Base-by-base conservation (phyloP, 1,284 basidiomycete genomes). In the Ganoderma lingzhi region DNA sequence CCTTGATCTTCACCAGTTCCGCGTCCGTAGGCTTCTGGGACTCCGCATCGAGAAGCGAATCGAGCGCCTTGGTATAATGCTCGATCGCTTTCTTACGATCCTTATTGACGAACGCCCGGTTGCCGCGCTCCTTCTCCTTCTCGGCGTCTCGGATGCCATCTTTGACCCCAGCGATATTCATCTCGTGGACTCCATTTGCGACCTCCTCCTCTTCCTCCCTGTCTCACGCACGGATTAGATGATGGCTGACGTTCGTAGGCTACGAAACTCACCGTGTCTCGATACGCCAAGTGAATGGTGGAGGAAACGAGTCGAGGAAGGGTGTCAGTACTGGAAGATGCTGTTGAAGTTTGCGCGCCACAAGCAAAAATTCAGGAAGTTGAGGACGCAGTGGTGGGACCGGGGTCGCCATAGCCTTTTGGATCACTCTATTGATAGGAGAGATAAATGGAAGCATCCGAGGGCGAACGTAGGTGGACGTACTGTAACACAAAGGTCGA, bases 231-330 rank as follows among this genome's bases (percentile, higher is more conserved):
- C 28, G n/a, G 15, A 39, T 30, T 44, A 48, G 58, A 32, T n/a
- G 61, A 39, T 12, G 17, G 3, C 23, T 15, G 42, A 19, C 55
- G 35, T 14, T 19, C 28, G 9, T 53, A 23, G 8, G 37, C 37
- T n/a, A 2, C 4, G n/a, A 59, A 23, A 71, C 75, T 48, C 48
- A 76, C 75, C 55, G 63, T 4, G 80, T 82, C 71, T 82, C 82
- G 4, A 82, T 56, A 2, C 79, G 71, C 82, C 82, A 83, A 37
- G 74, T 74, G 69, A 82, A 82, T 17, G 79, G 78, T 0, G 73
- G 59, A 1, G 81, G 81, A 19, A 83, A 77, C 0, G 81, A 78
- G 67, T 82, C 77, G n/a, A 83, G 75, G 73, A 83, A 84, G 12
- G 79, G 79, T 55, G 73, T 73, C 35, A 83, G 70, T 6, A 74